phyloP scores from a whole-genome alignment of 441 rosid species.

The Syzygium syzygioides region DNA sequence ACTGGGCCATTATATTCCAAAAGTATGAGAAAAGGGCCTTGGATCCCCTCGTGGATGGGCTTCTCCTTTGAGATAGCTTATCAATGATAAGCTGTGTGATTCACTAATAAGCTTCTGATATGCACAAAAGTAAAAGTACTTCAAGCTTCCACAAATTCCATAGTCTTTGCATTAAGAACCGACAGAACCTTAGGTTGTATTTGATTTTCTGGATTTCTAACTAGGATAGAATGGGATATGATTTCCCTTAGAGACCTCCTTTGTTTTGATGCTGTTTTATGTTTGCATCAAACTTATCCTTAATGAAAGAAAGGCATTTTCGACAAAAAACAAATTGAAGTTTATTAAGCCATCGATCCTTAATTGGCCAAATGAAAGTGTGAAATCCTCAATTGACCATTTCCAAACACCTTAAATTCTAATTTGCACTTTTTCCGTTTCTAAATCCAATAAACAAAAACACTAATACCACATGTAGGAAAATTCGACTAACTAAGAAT shows the following conservation, averaged over 20 bases:
- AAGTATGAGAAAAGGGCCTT: not conserved
- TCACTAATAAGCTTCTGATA: not conserved
- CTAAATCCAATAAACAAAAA: not conserved
- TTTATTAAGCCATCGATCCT: not conserved
- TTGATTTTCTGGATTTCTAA: no score
- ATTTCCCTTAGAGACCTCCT: not conserved
- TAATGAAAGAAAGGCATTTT: not conserved
- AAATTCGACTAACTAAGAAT: not conserved
- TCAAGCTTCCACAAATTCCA: not conserved
- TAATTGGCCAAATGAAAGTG: not conserved
- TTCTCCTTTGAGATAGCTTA: not conserved
- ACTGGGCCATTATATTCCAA: not conserved
- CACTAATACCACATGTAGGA: not conserved
- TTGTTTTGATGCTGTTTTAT: no score
- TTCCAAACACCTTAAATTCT: not conserved
- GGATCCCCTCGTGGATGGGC: not conserved
- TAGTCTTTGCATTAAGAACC: not conserved
- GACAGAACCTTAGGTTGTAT: not conserved
- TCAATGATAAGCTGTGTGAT: not conserved
- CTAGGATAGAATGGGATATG: no score
- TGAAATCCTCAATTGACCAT: not conserved
- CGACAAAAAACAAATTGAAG: not conserved
- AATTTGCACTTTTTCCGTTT: not conserved
- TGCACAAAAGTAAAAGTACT: not conserved
- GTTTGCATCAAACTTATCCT: not conserved